A percentile compares a stretch with the other conserved stretches of the same genome.
Conservation (phyloP, 169 alveolate species). For the Cryptosporidium parvum region DNA sequence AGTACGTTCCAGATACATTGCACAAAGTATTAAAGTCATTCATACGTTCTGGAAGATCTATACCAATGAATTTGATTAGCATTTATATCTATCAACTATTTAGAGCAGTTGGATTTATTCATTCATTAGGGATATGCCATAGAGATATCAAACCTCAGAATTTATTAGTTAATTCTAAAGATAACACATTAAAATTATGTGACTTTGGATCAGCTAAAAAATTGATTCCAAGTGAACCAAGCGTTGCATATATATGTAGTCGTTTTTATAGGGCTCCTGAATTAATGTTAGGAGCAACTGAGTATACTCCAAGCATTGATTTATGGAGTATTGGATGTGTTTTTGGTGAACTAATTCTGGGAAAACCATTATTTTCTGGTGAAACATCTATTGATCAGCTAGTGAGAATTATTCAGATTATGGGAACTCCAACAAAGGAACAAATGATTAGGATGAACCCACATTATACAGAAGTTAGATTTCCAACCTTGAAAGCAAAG, state of each 20-base stretch:
- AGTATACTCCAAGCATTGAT: constrained; percentile 97
- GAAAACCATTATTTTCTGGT: constrained; percentile 96
- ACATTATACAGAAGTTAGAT: constrained; percentile 91
- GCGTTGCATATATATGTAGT: constrained; percentile 96
- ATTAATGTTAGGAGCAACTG: constrained; percentile 97
- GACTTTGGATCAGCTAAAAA: constrained; percentile 99
- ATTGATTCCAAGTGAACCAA: constrained; percentile 92
- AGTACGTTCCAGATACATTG: constrained; percentile 96
- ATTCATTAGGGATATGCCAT: constrained; percentile 95
- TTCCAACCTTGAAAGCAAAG: constrained; percentile 89
- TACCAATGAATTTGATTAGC: constrained; percentile 93
- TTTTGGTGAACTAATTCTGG: constrained; percentile 93
- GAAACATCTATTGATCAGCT: constrained; percentile 96
- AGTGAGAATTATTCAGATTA: constrained; percentile 91
- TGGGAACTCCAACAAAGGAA: constrained; percentile 94
- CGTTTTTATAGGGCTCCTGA: constrained; percentile 99
- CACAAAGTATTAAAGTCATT: constrained; percentile 92
- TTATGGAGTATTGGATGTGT: constrained; percentile 98
- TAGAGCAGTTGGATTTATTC: constrained; percentile 95
- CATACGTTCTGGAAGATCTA: constrained; percentile 86
- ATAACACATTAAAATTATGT: constrained; percentile 93
- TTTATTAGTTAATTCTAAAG: constrained; percentile 93
- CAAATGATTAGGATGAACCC: constrained; percentile 95
- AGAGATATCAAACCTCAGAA: constrained; percentile 99
- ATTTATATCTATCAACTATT: constrained; percentile 94